Evolutionary conservation across 225 moss, liverwort and hornwort genomes (phyloP), one percentile per base, ranked within the genome.

Genomic region (Climacium dendroides): DNA sequence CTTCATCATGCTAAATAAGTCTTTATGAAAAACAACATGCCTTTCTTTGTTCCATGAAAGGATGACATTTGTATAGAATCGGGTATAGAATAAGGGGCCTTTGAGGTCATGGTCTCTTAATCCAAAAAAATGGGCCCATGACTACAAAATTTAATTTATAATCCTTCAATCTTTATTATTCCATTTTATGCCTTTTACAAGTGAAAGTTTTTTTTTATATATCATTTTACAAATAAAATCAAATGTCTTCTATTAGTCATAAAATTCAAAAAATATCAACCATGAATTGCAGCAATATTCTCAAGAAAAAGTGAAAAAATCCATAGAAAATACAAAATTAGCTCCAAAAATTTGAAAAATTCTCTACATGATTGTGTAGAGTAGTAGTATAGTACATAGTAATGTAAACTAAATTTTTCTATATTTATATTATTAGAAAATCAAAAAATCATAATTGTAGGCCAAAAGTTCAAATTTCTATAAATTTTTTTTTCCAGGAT

Each of bases 81-180:
- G n/a, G n/a, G n/a, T n/a, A n/a, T n/a, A n/a, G n/a, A n/a, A n/a
- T n/a, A n/a, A n/a, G n/a, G n/a, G n/a, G n/a, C n/a, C 10, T 18
- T 11, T 45, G 9, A 72, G 1, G 28, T 72, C 45, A 47, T 18
- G 6, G 11, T 18, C 4, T 18, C 2, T 29, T 29, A 29, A 29
- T 0, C 10, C 29, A 18, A 30, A 30, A 30, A 47, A 4, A 18
- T 0, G 29, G 29, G 11, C 2, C 6, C 0, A 47, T 73, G 4
- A 18, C 0, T 73, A 2, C 5, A 1, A 72, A 45, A 29, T 45
- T 45, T 2, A 28, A 45, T 5, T 72, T 0, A 18, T 17, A 15
- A 72, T 72, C 17, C 6, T 28, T 17, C 6, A 72, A 17, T 28
- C 2, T 45, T 10, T 45, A 10, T 28, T 72, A 16, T 71, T 2